Percentiles rank a stretch among this genome's conserved stretches.
Evolutionary conservation across 1,284 basidiomycete species (phyloP).

Genomic region (Xerocomus minutiporus): DNA sequence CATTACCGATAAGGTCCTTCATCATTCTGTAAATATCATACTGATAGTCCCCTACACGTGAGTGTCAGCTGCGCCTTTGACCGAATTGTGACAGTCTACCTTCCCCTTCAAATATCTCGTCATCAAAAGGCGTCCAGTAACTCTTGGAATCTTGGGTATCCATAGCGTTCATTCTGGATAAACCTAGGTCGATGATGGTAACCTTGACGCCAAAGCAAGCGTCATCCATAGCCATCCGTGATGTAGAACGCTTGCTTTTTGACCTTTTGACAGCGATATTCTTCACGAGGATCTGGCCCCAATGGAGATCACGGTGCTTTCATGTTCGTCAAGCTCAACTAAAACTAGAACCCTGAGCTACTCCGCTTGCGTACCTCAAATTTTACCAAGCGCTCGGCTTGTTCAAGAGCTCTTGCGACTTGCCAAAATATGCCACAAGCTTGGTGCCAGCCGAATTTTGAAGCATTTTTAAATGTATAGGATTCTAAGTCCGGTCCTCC

Average conservation of each 20-base stretch:
- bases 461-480: conserved; percentile 54
- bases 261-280: conserved; percentile 35
- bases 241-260: conserved; percentile 27
- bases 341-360: neutral
- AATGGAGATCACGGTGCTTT: conserved; percentile 95
- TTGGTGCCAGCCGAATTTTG: conserved; percentile 72
- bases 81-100: conserved; percentile 38
- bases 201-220: conserved; percentile 58
- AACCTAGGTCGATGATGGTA: conserved; percentile 91
- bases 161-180: conserved; percentile 74
- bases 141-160: conserved; percentile 41
- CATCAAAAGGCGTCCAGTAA: conserved; percentile 76
- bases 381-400: conserved; percentile 71
- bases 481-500: conserved; percentile 88
- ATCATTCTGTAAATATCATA: conserved; percentile 94
- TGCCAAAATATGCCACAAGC: conserved; percentile 91
- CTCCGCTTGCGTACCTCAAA: conserved; percentile 71
- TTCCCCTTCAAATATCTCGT: conserved; percentile 80
- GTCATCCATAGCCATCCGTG: conserved; percentile 55
- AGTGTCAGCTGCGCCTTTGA: conserved; percentile 5
- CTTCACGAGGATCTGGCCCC: conserved; percentile 93
- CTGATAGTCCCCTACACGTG: conserved; percentile 73
- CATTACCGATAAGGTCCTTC: conserved; percentile 52
- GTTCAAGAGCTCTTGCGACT: conserved; percentile 68
- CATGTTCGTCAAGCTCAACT: conserved; percentile 7